Base-by-base conservation (phyloP, 2,329 filamentous ascomycete genomes). In the Sporothrix pallida region DNA sequence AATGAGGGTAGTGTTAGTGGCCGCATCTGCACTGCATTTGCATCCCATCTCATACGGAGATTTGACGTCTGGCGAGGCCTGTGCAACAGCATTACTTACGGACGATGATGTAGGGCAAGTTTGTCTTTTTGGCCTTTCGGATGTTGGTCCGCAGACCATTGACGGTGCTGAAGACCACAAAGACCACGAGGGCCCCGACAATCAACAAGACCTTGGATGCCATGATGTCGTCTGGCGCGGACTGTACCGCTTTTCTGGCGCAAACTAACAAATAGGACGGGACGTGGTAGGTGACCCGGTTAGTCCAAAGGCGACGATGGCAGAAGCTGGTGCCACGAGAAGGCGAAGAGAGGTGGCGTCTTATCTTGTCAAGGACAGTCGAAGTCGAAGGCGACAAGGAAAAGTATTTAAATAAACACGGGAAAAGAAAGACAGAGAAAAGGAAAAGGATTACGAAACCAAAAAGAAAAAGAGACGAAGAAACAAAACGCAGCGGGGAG, bases 91-190 rank as follows among this genome's bases (percentile, higher is more conserved):
- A 65, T 58, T 7, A 86, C 87, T 77, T 80, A 90, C 88, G 87
- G 37, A 84, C 79, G 62, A 90, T 77, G 37, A 87, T 80, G 77
- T 89, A 90, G 7, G 84, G 84, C 71, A 90, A 77, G 6, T 87
- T 86, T 17, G 83, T 84, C 73, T 81, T 82, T 80, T 85, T 87
- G 2, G 87, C 88, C 46, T 83, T 82, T 10, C 80, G 81, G 70
- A 89, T 84, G 75, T 88, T 87, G 70, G 77, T 78, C 56, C 77
- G 79, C 65, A 88, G 77, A n/a, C 81, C 80, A 1, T 78, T 77
- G 48, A 81, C 58, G 8, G 62, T 42, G 9, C 48, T 23, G 20
- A 69, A 42, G 23, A 56, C 46, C 15, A n/a, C n/a, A 20, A 69
- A 54, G 17, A 26, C 48, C 42, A 69, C 48, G 67, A 31, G 23